Conservation (phyloP, 345 rosid species). For the Lepidium africanum region DNA sequence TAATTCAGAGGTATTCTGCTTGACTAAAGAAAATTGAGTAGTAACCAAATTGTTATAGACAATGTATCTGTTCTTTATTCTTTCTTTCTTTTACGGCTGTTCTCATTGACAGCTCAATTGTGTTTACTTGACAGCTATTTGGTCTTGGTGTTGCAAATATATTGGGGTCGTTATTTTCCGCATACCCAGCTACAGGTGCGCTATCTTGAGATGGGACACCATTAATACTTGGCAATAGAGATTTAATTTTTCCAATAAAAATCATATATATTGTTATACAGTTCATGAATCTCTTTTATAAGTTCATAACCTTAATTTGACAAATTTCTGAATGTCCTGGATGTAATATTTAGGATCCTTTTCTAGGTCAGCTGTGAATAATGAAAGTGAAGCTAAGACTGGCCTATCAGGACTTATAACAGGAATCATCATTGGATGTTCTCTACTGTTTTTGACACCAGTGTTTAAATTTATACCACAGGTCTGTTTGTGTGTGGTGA, state of each 20-base stretch:
- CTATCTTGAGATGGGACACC: slow-evolving; percentile 13
- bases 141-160: slow-evolving; percentile 97
- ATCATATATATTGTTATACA: neutral
- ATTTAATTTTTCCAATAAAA: neutral
- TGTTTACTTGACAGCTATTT: slow-evolving; percentile 53
- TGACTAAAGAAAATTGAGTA: neutral
- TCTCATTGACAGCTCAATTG: slow-evolving; percentile 10
- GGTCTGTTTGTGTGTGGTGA: slow-evolving; percentile 40
- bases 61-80: neutral
- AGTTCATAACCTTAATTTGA: slow-evolving; percentile 4
- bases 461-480: slow-evolving; percentile 79
- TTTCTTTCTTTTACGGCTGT: neutral
- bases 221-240: neutral
- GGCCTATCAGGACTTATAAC: slow-evolving; percentile 75
- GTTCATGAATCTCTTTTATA: neutral
- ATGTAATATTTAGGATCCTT: slow-evolving; percentile 65
- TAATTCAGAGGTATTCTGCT: slow-evolving; percentile 70
- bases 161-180: slow-evolving; percentile 78
- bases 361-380: slow-evolving; percentile 92
- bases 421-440: slow-evolving; percentile 71
- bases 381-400: slow-evolving; percentile 87
- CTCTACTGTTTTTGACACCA: slow-evolving; percentile 77
- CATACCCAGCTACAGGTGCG: slow-evolving; percentile 93
- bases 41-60: neutral
- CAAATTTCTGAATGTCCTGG: slow-evolving; percentile 16